Evolutionary conservation across 306 rosid genomes (phyloP), one percentile per base, ranked within the genome.

Genomic region (Prunus dulcis): DNA sequence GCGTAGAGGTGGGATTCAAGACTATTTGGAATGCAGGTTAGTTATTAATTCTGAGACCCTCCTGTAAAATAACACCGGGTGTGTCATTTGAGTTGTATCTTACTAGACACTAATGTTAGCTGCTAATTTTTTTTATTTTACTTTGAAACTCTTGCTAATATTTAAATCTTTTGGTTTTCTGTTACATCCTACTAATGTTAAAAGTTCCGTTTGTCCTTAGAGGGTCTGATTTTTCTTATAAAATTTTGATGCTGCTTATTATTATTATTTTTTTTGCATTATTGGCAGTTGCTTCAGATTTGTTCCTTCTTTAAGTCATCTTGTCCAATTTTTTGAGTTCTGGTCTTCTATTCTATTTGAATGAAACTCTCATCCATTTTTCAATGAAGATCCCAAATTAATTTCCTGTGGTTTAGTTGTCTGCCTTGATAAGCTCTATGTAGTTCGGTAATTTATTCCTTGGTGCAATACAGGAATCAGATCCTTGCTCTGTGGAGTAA

Each of bases 1-100:
- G 94, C 91, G 99, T 55, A 89, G 89, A 86, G 97, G 98, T 85
- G 99, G 99, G 74, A 89, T 91, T 82, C 96, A 91, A 81, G 99
- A 88, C 77, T 96, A 89, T 80, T 80, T 96, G 84, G 93, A 87
- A 80, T 86, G 96, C 96, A 96, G 99, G 99, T 88, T 73, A 69
- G 87, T 85, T 64, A 53, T 65, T 85, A 58, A 68, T 77, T 80
- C 69, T 80, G 71, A 71, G 79, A 75, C 69, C 62, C 41, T 76
- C 46, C 34, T 52, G 75, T 68, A 74, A 58, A 77, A 62, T 75
- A 67, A 41, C 83, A 76, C 80, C 79, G 66, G 73, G 64, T 85
- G 61, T 69, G 62, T 61, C 17, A 53, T 61, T 74, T 41, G 56
- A 27, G 43, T 74, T 28, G 30, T 32, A 57, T 58, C 28, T 80